Percentiles rank a stretch among this genome's conserved stretches.
Evolutionary conservation across 2,329 filamentous ascomycete species (phyloP).

Genomic region (Rutstroemia sp.): DNA sequence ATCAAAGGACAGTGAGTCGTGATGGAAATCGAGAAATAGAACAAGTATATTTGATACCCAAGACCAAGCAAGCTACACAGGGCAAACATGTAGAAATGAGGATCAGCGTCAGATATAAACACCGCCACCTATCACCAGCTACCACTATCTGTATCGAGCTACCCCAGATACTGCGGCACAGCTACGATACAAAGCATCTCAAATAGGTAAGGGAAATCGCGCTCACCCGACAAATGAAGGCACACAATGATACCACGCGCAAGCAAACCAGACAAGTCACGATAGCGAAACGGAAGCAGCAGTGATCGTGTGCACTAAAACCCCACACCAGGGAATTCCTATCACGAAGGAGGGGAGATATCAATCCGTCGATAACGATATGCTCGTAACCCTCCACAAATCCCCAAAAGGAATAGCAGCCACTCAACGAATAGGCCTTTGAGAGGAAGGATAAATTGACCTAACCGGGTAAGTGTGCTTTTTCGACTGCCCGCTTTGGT

Average conservation of each 20-base stretch:
- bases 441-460: slow-evolving; percentile 4
- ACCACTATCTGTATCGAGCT: too few species aligned
- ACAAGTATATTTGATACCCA: neutral
- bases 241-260: neutral
- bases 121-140: neutral
- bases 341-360: too few species aligned
- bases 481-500: neutral
- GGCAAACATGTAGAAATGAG: neutral
- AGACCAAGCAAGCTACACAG: neutral
- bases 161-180: too few species aligned
- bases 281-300: neutral
- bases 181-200: neutral
- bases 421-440: too few species aligned
- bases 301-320: neutral
- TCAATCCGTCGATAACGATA: too few species aligned
- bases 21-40: neutral
- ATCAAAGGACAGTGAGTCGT: neutral
- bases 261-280: neutral
- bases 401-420: too few species aligned
- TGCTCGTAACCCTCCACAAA: too few species aligned
- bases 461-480: neutral
- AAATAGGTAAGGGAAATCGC: slow-evolving; percentile 8
- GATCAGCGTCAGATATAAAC: slow-evolving; percentile 2
- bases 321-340: too few species aligned
- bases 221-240: neutral